Evolutionary conservation across 768 basidiomycete genomes (phyloP), one percentile per base, ranked within the genome.

Genomic region (Jaapia argillacea): DNA sequence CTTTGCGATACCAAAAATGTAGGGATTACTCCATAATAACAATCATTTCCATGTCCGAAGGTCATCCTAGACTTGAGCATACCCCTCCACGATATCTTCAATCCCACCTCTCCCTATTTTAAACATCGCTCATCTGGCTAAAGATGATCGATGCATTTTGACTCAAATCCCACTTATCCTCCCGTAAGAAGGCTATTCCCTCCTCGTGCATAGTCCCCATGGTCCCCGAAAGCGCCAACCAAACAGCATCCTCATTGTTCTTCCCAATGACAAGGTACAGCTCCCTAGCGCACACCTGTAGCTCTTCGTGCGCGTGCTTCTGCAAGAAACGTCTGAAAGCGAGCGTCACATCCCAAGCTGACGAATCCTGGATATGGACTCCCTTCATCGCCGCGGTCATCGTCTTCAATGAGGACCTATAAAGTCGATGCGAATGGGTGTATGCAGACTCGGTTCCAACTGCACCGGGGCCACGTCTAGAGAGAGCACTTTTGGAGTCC

Each of bases 291-390:
- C 64, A 70, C 1, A 53, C 53, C 54, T 89, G 88, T 14, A 97
- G 64, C 53, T 91, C 91, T 40, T 74, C 74, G 46, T 96, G 81
- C 4, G 73, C 75, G 41, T 72, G 62, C 2, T 53, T 54, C 42
- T 79, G 74, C 45, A 97, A 60, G 57, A 96, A 96, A 33, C 86
- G 72, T 43, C 93, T 68, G 50, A 88, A 85, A 1, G 70, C 60
- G 22, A 93, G 49, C 23, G 84, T 68, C 36, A 91, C 76, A 48
- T 94, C 81, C 94, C 94, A 99, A 23, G 79, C 60, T 4, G 80
- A 71, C 4, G 65, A 50, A 41, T 93, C 87, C 46, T 79, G 77
- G 27, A 79, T 69, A 47, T 80, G 78, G 2, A 94, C 85, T 5
- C 74, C 70, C 39, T 65, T 65, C 20, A 78, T 71, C 5, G 83